These are phyloP conservation scores for Mitragyna speciosa DNA, from an alignment of 257 asterid species.

Conservation along the genomic window DNA sequence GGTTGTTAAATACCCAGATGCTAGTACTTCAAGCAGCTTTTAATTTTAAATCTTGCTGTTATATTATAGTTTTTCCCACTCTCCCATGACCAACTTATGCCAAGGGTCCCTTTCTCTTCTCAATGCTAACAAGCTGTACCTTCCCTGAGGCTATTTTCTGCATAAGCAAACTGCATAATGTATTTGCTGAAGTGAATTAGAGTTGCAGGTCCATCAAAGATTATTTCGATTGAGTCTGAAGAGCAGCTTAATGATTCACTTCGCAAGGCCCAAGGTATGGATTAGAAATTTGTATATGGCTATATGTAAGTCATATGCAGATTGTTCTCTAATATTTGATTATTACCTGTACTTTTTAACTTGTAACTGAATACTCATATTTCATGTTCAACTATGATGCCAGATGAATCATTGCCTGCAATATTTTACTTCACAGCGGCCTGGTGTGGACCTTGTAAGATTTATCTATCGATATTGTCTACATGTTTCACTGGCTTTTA, in stretches of 20 bases:
- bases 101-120: background rate
- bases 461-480: background rate
- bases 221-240: conserved; percentile 73
- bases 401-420: conserved; percentile 85
- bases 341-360: background rate
- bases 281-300: background rate
- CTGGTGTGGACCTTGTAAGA: conserved; percentile 99
- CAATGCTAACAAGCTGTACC: background rate
- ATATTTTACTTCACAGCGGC: conserved; percentile 93
- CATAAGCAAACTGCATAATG: background rate
- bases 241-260: conserved; percentile 73
- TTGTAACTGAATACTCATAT: conserved; percentile 14
- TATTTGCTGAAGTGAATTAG: conserved; percentile 4
- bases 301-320: background rate
- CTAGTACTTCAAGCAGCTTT: background rate
- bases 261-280: conserved; percentile 69
- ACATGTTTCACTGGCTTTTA: background rate
- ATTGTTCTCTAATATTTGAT: background rate
- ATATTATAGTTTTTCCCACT: background rate
- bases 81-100: background rate
- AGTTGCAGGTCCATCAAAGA: conserved; percentile 62
- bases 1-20: background rate
- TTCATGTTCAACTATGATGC: conserved; percentile 29
- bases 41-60: background rate
- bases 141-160: background rate